These are phyloP conservation scores for Ascochyta fabae DNA, from an alignment of 2,329 filamentous ascomycete genomes.

Conservation along the genomic window DNA sequence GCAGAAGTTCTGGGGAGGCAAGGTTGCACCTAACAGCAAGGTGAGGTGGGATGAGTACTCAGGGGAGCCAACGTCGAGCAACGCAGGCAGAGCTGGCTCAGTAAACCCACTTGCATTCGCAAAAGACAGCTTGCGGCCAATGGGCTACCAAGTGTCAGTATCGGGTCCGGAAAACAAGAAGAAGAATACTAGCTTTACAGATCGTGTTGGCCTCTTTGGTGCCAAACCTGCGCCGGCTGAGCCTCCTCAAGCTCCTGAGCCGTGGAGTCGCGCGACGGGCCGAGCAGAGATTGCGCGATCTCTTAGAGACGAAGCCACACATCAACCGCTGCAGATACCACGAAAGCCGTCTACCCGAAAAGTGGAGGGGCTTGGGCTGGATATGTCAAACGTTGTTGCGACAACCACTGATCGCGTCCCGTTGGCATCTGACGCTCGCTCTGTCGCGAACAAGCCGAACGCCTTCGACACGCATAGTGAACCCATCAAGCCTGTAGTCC, in stretches of 20 bases:
- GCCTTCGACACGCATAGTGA: conserved; percentile 41
- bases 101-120: conserved; percentile 58
- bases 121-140: conserved; percentile 27
- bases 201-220: conserved; percentile 37
- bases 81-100: conserved; percentile 61
- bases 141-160: conserved; percentile 46
- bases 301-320: conserved; percentile 65
- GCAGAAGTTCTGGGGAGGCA: conserved; percentile 48
- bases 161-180: conserved; percentile 35
- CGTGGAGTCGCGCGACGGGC: conserved; percentile 78
- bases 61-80: conserved; percentile 66
- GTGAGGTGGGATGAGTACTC: conserved; percentile 69
- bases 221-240: conserved; percentile 43
- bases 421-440: conserved; percentile 37
- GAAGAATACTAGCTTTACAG: conserved; percentile 36
- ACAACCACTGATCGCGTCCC: conserved; percentile 27
- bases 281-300: conserved; percentile 69
- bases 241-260: conserved; percentile 52
- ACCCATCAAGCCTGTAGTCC: conserved; percentile 52
- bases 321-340: conserved; percentile 62
- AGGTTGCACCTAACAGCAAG: conserved; percentile 44
- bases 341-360: conserved; percentile 35
- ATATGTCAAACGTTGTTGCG: conserved; percentile 36
- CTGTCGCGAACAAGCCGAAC: conserved; percentile 36
- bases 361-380: conserved; percentile 22